Conservation (phyloP, 345 rosid genomes). For the Mallotus nudiflorus region DNA sequence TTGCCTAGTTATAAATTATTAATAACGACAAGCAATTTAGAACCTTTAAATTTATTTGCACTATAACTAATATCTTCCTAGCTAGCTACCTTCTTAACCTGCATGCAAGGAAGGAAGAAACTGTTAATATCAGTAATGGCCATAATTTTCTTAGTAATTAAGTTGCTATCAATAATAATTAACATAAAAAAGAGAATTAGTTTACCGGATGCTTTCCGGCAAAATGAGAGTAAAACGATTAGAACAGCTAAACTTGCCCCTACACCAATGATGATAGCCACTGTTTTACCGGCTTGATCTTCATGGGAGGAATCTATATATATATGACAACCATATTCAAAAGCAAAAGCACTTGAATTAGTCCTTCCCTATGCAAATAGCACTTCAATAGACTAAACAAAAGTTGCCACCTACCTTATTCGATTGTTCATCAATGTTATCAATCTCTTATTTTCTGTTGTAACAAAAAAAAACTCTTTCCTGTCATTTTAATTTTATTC, state of each 20-base stretch:
- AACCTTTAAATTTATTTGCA: neutral
- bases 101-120: constrained; percentile 3
- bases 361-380: constrained; percentile 8
- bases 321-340: constrained; percentile 18
- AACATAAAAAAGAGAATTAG: no score
- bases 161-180: neutral
- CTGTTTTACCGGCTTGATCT: constrained; percentile 72
- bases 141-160: neutral
- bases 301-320: constrained; percentile 64
- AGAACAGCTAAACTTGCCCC: constrained; percentile 69
- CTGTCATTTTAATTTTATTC: no score
- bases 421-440: neutral
- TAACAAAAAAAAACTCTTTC: no score
- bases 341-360: constrained; percentile 19
- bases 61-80: no score
- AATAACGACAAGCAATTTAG: neutral
- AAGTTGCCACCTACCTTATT: constrained; percentile 13
- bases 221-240: constrained; percentile 71
- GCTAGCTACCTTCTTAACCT: constrained; percentile 13
- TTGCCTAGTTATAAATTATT: no score
- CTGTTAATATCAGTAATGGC: neutral
- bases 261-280: constrained; percentile 77
- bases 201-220: constrained; percentile 57
- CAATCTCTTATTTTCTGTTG: no score
- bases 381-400: constrained; percentile 8